Conservation (phyloP, 2,329 filamentous ascomycete genomes). For the Botryotinia convoluta region DNA sequence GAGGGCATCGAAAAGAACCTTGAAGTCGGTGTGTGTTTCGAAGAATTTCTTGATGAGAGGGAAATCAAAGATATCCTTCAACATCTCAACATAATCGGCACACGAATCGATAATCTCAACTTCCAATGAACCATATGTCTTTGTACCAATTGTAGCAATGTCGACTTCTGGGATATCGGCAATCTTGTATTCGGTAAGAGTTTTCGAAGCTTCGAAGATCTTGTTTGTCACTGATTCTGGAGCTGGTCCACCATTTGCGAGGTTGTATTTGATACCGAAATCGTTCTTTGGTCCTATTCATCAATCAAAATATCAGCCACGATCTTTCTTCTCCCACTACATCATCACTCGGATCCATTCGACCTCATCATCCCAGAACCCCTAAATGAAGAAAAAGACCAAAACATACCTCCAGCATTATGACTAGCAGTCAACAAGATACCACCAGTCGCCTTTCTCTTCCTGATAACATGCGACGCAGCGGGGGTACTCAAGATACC, state of each 20-base stretch:
- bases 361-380: neutral
- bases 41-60: conserved; percentile 94
- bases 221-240: conserved; percentile 97
- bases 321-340: neutral
- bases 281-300: conserved; percentile 81
- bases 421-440: conserved; percentile 96
- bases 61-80: conserved; percentile 99
- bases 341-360: neutral
- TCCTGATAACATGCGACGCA: conserved; percentile 92
- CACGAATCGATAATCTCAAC: conserved; percentile 95
- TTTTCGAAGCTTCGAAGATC: conserved; percentile 91
- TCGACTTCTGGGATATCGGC: conserved; percentile 84
- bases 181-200: conserved; percentile 87
- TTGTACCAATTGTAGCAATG: conserved; percentile 75
- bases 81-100: conserved; percentile 86
- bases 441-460: conserved; percentile 91
- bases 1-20: conserved; percentile 92
- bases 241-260: conserved; percentile 91
- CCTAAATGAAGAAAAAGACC: neutral
- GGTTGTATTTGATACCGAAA: conserved; percentile 99
- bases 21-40: conserved; percentile 82
- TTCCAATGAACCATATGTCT: conserved; percentile 81
- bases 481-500: conserved; percentile 96
- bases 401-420: conserved; percentile 82
- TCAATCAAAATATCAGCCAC: conserved; percentile 3